A percentile compares a stretch with the other conserved stretches of the same genome.
phyloP scores from a whole-genome alignment of 805 yeast genomes.

The Candida silvatica region DNA sequence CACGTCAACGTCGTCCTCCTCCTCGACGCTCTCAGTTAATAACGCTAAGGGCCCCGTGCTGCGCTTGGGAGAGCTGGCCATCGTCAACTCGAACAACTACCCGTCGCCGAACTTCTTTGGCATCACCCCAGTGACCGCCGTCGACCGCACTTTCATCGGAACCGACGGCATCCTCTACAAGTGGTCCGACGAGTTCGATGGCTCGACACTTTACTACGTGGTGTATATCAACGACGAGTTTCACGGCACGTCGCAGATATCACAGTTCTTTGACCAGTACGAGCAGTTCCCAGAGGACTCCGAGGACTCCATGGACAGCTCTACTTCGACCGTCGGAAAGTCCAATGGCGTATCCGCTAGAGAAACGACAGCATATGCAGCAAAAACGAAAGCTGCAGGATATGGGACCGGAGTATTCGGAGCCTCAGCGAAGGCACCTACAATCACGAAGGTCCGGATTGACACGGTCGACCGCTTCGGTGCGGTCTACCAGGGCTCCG shows the following conservation, averaged over 20 bases:
- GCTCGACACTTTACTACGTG: conserved; percentile 19
- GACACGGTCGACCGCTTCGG: conserved; percentile 2
- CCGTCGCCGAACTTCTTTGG: conserved; percentile 14
- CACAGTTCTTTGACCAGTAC: conserved; percentile 6
- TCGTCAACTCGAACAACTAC: conserved; percentile 17
- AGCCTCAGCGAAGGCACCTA: too few relatives aligned
- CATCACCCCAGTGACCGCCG: conserved; percentile 3
- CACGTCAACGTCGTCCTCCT: not conserved
- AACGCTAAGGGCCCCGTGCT: conserved; percentile 7
- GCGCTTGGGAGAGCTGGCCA: conserved; percentile 16
- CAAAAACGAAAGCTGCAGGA: too few relatives aligned
- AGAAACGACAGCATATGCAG: too few relatives aligned
- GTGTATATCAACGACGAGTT: conserved; percentile 23
- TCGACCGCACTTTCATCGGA: conserved; percentile 1
- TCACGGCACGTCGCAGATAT: conserved; percentile 15
- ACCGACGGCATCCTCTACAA: conserved; percentile 8
- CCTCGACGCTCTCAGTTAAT: not conserved
- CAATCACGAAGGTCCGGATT: conserved; percentile 1
- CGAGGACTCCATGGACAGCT: not conserved
- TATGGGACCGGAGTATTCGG: too few relatives aligned
- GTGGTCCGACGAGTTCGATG: conserved; percentile 11
- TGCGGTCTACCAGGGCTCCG: conserved; percentile 2
- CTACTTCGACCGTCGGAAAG: too few relatives aligned
- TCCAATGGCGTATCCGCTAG: too few relatives aligned
- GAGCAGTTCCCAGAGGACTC: not conserved